A percentile compares a stretch with the other conserved stretches of the same genome.
phyloP scores from a whole-genome alignment of 164 flowering plant species.

The Pachysandra terminalis region DNA sequence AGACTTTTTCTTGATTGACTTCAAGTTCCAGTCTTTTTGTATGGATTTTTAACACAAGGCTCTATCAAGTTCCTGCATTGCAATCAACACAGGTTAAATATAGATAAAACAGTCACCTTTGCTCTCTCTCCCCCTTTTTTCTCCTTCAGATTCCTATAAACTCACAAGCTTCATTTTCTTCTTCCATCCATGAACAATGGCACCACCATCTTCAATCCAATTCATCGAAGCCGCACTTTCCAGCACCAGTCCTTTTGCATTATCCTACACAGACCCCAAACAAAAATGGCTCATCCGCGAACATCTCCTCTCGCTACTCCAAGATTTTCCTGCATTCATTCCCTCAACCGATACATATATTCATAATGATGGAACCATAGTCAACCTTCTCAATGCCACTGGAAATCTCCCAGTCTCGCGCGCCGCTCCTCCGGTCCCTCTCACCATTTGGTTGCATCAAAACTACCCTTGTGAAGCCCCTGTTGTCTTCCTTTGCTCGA shows the following conservation, averaged over 20 bases:
- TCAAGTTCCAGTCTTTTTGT: constrained; percentile 6
- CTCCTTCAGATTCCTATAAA: background rate
- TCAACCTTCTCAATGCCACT: constrained; percentile 33
- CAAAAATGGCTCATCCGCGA: constrained; percentile 49
- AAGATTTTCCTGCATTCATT: constrained; percentile 39
- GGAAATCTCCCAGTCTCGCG: constrained; percentile 34
- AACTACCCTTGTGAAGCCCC: constrained; percentile 48
- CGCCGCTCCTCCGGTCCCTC: constrained; percentile 22
- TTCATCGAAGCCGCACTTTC: constrained; percentile 35
- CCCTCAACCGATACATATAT: constrained; percentile 34
- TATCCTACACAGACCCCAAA: constrained; percentile 44
- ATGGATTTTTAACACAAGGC: background rate
- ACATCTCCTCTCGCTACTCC: constrained; percentile 38
- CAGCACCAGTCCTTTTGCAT: constrained; percentile 23
- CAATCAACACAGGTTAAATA: background rate
- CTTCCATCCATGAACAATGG: constrained; percentile 16
- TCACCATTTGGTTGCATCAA: constrained; percentile 59
- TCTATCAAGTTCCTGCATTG: too few relatives aligned
- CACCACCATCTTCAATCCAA: constrained; percentile 22
- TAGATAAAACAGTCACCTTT: background rate
- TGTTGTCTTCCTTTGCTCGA: constrained; percentile 27
- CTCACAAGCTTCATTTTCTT: background rate
- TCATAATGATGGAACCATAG: constrained; percentile 48
- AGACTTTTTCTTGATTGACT: constrained; percentile 8
- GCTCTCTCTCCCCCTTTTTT: background rate